Conservation (phyloP, 2,329 filamentous ascomycete genomes). For the Diaporthe helianthi region DNA sequence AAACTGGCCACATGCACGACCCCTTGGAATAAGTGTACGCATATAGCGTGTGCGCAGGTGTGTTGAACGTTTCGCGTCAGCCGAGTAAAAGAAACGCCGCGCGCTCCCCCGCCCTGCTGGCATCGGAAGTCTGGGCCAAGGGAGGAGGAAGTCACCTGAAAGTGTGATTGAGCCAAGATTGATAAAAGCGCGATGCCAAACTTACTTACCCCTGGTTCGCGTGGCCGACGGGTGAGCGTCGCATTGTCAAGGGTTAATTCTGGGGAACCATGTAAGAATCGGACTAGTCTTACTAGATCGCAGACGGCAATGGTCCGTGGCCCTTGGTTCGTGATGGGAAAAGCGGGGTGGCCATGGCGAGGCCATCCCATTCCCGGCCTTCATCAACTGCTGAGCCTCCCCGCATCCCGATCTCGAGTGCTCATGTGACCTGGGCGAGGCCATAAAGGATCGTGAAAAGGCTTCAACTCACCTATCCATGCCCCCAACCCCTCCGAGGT, state of each 20-base stretch:
- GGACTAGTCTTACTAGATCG: slow-evolving; percentile 17
- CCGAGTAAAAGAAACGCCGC: slow-evolving; percentile 10
- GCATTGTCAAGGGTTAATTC: slow-evolving; percentile 18
- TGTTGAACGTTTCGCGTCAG: background rate
- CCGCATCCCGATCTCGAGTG: slow-evolving; percentile 6
- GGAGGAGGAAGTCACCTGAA: no score
- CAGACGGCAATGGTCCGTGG: background rate
- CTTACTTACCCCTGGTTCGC: slow-evolving; percentile 7
- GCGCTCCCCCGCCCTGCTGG: slow-evolving; percentile 2
- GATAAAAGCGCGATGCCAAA: slow-evolving; percentile 23
- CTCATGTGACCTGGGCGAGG: slow-evolving; percentile 9
- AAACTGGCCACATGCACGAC: slow-evolving; percentile 13
- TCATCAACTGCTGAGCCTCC: background rate
- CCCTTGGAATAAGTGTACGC: slow-evolving; percentile 14
- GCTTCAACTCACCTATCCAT: slow-evolving; percentile 6
- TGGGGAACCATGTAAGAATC: slow-evolving; percentile 24
- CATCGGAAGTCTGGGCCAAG: background rate
- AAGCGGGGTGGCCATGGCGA: slow-evolving; percentile 12
- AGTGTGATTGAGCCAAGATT: slow-evolving; percentile 5
- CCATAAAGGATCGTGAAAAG: background rate
- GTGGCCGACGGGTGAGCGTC: slow-evolving; percentile 11
- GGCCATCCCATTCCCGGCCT: slow-evolving; percentile 18
- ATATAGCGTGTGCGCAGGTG: slow-evolving; percentile 9
- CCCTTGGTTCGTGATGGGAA: slow-evolving; percentile 11
- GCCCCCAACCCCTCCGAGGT: background rate